Percentiles rank a stretch among this genome's conserved stretches.
These are phyloP conservation scores for Malassezia cuniculi DNA, from an alignment of 1,284 basidiomycete genomes.

Conservation along the genomic window DNA sequence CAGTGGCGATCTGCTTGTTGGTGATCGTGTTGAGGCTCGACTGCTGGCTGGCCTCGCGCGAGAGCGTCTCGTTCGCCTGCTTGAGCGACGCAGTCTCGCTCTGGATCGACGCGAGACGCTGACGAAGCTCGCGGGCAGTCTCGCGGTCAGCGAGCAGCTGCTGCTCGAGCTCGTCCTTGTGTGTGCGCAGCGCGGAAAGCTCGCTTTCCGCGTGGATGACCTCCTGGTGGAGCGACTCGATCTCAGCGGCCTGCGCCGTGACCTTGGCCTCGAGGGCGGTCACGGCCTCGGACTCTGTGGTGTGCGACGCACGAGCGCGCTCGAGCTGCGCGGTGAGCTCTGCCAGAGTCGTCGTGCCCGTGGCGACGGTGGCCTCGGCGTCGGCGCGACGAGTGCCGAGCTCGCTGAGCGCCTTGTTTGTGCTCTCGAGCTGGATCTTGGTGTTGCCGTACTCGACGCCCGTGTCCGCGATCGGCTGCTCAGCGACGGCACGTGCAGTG, in stretches of 20 bases:
- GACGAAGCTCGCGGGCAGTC: conserved; percentile 73
- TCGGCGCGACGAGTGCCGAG: conserved; percentile 20
- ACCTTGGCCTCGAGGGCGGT: conserved; percentile 61
- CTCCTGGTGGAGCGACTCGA: conserved; percentile 64
- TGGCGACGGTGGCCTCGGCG: conserved; percentile 21
- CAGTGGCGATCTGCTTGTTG: conserved; percentile 77
- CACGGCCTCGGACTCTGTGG: conserved; percentile 67
- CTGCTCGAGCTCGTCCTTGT: conserved; percentile 86
- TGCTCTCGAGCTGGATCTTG: conserved; percentile 26
- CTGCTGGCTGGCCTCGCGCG: conserved; percentile 88
- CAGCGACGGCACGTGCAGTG: not conserved
- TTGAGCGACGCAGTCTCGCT: conserved; percentile 62
- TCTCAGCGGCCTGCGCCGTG: conserved; percentile 59
- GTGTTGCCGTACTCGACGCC: conserved; percentile 28
- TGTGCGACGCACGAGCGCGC: conserved; percentile 57
- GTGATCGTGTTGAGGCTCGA: conserved; percentile 87
- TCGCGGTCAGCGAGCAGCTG: conserved; percentile 81
- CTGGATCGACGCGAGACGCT: conserved; percentile 66
- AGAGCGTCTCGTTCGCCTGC: conserved; percentile 68
- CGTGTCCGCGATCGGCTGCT: conserved; percentile 10
- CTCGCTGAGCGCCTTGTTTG: conserved; percentile 25
- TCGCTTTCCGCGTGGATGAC: conserved; percentile 84
- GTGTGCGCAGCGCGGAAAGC: conserved; percentile 70
- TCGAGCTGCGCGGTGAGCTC: conserved; percentile 40
- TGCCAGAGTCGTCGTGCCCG: conserved; percentile 20